phyloP scores from a whole-genome alignment of 768 basidiomycete species.

The Phanerodontia chrysosporium region DNA sequence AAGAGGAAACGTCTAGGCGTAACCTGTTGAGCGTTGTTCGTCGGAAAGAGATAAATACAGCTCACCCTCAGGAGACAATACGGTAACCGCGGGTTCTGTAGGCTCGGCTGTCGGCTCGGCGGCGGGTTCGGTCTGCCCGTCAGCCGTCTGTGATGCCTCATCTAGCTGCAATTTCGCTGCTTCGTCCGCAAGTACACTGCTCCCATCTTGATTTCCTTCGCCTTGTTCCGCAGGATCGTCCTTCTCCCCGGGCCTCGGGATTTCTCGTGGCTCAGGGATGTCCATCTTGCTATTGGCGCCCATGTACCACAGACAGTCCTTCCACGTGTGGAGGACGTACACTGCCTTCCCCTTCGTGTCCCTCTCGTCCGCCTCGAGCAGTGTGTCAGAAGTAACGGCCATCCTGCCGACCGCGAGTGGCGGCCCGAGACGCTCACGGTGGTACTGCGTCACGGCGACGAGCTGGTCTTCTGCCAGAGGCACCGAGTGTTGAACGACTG shows the following conservation, averaged over 20 bases:
- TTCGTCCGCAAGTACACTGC: not conserved
- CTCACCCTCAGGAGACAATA: slow-evolving; percentile 23
- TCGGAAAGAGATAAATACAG: not conserved
- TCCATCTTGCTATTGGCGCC: slow-evolving; percentile 51
- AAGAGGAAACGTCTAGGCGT: slow-evolving; percentile 45
- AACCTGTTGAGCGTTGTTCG: not conserved
- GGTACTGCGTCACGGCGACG: slow-evolving; percentile 57
- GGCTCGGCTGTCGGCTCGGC: not conserved
- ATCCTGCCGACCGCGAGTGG: slow-evolving; percentile 77
- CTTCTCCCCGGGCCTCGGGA: not conserved
- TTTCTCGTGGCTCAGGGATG: slow-evolving; percentile 39
- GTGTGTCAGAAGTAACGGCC: slow-evolving; percentile 41
- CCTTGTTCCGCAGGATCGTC: not conserved
- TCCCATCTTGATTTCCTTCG: not conserved
- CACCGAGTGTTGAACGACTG: slow-evolving; percentile 56
- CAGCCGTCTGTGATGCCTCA: not conserved
- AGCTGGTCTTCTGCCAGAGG: slow-evolving; percentile 44
- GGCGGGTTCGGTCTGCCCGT: not conserved
- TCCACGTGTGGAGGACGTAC: slow-evolving; percentile 67
- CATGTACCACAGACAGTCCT: slow-evolving; percentile 70
- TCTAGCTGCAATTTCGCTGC: not conserved
- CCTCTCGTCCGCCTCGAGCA: slow-evolving; percentile 32
- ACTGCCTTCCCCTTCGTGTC: slow-evolving; percentile 76
- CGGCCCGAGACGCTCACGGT: slow-evolving; percentile 33
- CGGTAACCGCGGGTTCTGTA: slow-evolving; percentile 23